A percentile compares a stretch with the other conserved stretches of the same genome.
phyloP scores from a whole-genome alignment of 345 rosid species.

The Syzygium aqueum region DNA sequence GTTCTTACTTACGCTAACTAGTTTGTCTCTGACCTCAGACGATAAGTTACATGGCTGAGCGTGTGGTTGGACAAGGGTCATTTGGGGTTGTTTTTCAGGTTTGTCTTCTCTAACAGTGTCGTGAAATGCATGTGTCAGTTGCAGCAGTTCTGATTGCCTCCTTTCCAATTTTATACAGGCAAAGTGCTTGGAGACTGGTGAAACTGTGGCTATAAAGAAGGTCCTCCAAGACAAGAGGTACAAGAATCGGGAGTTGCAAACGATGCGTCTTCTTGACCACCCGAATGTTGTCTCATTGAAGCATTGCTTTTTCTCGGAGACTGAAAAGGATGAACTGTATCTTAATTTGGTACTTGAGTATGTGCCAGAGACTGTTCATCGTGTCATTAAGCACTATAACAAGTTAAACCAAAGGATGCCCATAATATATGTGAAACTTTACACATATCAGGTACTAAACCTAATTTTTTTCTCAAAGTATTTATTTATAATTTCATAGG shows the following conservation, averaged over 20 bases:
- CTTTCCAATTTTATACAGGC: conserved; percentile 32
- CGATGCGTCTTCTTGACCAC: conserved; percentile 97
- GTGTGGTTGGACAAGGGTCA: conserved; percentile 95
- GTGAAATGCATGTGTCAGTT: background rate
- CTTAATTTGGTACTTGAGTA: conserved; percentile 96
- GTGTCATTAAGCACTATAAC: conserved; percentile 86
- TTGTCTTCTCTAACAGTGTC: background rate
- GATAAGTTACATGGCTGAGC: conserved; percentile 98
- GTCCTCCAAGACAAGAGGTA: conserved; percentile 95
- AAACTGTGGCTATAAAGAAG: conserved; percentile 96
- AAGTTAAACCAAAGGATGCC: conserved; percentile 93
- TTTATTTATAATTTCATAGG: background rate
- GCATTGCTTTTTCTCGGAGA: conserved; percentile 97
- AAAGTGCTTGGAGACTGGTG: conserved; percentile 91
- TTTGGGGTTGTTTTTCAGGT: conserved; percentile 99
- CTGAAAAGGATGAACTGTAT: conserved; percentile 91
- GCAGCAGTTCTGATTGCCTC: background rate
- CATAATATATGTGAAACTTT: conserved; percentile 79
- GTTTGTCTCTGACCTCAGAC: conserved; percentile 32
- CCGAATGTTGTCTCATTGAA: conserved; percentile 81
- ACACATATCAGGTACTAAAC: conserved; percentile 70
- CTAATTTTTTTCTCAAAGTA: background rate
- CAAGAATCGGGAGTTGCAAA: conserved; percentile 96
- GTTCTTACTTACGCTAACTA: background rate
- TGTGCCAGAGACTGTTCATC: conserved; percentile 92